Conservation (phyloP, 1,139 yeast genomes). For the Yamadazyma diddensiae region DNA sequence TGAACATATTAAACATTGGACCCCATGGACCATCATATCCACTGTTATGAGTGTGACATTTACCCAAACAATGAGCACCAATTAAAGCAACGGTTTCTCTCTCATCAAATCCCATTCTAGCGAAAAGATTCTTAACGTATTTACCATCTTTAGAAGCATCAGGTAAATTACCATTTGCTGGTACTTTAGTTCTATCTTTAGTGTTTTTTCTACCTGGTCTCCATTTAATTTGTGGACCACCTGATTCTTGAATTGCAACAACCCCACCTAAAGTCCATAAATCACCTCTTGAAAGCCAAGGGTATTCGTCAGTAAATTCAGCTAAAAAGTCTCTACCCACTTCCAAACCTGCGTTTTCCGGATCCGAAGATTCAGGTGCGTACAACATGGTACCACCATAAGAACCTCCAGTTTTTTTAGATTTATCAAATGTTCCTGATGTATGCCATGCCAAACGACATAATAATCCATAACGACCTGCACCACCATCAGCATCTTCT, state of each 20-base stretch:
- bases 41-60: conserved; percentile 61
- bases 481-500: conserved; percentile 72
- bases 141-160: conserved; percentile 71
- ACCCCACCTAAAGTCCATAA: conserved; percentile 88
- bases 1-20: conserved; percentile 78
- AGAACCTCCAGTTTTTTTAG: conserved; percentile 69
- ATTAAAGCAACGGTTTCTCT: conserved; percentile 81
- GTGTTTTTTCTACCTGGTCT: conserved; percentile 66
- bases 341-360: conserved; percentile 72
- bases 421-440: conserved; percentile 65
- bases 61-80: conserved; percentile 87
- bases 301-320: conserved; percentile 58
- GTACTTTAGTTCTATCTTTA: conserved; percentile 30
- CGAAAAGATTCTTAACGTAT: conserved; percentile 66
- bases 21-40: conserved; percentile 98
- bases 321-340: conserved; percentile 64
- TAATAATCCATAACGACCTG: conserved; percentile 63
- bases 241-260: conserved; percentile 77
- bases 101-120: conserved; percentile 74
- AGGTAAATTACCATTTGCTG: conserved; percentile 76
- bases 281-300: conserved; percentile 86
- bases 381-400: conserved; percentile 82
- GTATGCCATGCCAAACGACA: conserved; percentile 77
- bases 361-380: conserved; percentile 62
- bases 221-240: conserved; percentile 87